phyloP scores from a whole-genome alignment of 2,329 filamentous ascomycete genomes.

The Trichoderma afroharzianum region DNA sequence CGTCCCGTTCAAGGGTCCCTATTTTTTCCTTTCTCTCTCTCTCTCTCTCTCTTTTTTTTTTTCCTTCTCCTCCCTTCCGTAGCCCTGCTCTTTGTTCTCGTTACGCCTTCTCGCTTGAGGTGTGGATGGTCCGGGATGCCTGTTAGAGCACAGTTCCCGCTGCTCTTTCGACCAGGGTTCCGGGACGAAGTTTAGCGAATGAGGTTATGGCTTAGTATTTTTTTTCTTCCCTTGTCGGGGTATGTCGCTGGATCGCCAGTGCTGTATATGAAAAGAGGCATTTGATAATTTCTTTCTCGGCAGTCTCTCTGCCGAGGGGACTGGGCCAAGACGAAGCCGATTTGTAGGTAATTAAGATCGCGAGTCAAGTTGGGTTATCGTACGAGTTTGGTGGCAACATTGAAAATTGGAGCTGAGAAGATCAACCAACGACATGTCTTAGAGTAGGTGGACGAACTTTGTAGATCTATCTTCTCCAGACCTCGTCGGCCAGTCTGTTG shows the following conservation, averaged over 20 bases:
- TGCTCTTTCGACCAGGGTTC: conserved; percentile 9
- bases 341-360: not conserved
- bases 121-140: conserved; percentile 20
- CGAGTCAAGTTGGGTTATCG: conserved; percentile 2
- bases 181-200: conserved; percentile 13
- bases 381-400: conserved; percentile 11
- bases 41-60: not conserved
- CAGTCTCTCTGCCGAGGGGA: not conserved
- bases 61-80: not conserved
- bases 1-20: not conserved
- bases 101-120: conserved; percentile 3
- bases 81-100: not conserved
- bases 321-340: not conserved
- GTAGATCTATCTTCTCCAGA: not conserved
- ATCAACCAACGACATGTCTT: not conserved
- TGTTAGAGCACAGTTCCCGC: conserved; percentile 19
- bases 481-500: not conserved
- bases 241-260: not conserved
- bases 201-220: conserved; percentile 1
- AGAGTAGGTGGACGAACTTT: not conserved
- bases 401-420: not conserved
- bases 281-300: not conserved
- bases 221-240: not conserved
- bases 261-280: not conserved
- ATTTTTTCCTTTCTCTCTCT: not conserved